Evolutionary conservation across 805 yeast species (phyloP).

Genomic region (Candida michaelii): DNA sequence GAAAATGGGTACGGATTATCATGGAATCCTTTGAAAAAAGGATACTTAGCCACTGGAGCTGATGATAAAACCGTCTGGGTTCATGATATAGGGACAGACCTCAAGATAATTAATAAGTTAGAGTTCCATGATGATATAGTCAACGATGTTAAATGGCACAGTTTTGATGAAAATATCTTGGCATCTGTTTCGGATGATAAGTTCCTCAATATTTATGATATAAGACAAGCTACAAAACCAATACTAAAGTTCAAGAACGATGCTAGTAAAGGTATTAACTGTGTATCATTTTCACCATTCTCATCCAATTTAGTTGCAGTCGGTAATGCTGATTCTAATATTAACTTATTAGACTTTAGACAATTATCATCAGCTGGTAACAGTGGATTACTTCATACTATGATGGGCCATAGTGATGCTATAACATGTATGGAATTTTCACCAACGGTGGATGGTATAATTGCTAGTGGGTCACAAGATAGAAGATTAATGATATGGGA

Average conservation of each 20-base stretch:
- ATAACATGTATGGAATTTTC: conserved; percentile 77
- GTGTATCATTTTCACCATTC: conserved; percentile 64
- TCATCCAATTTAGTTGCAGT: conserved; percentile 61
- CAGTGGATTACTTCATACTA: conserved; percentile 54
- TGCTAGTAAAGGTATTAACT: conserved; percentile 50
- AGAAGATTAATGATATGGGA: conserved; percentile 83
- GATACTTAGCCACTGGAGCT: conserved; percentile 57
- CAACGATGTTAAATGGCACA: conserved; percentile 76
- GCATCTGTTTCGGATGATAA: conserved; percentile 79
- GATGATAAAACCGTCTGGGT: conserved; percentile 66
- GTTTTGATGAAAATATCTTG: conserved; percentile 47
- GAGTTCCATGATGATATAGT: conserved; percentile 56
- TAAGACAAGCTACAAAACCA: conserved; percentile 34
- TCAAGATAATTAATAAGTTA: conserved; percentile 3
- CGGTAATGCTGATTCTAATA: conserved; percentile 68
- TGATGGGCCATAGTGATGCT: conserved; percentile 77
- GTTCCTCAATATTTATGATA: conserved; percentile 53
- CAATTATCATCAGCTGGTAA: conserved; percentile 23
- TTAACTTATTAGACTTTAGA: conserved; percentile 65
- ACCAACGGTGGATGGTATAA: conserved; percentile 71
- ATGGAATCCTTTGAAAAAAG: conserved; percentile 54
- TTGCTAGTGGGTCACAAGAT: conserved; percentile 77
- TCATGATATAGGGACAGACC: conserved; percentile 47
- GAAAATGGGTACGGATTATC: conserved; percentile 75
- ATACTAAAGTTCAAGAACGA: conserved; percentile 24